Evolutionary conservation across 2,329 filamentous ascomycete genomes (phyloP).

Genomic region (Fusarium solani-melongenae): DNA sequence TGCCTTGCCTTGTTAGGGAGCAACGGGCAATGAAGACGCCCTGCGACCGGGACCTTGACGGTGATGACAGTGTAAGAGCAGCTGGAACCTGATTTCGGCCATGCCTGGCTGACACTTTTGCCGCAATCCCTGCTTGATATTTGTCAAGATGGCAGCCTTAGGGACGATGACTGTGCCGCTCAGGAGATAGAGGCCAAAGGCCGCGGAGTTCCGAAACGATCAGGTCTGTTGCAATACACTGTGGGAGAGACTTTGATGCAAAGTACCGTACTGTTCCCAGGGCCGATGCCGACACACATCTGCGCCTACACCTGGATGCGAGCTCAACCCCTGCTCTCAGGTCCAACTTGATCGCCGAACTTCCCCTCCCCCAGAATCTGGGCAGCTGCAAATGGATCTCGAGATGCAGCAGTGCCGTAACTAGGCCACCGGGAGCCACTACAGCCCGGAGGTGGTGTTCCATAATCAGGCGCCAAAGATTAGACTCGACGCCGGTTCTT

Average conservation of each 20-base stretch:
- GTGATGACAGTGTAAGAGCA: background rate
- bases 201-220: background rate
- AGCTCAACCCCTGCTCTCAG: slow-evolving; percentile 16
- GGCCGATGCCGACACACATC: background rate
- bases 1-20: background rate
- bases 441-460: slow-evolving; percentile 31
- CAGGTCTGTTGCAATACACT: slow-evolving; percentile 19
- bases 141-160: background rate
- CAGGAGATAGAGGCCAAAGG: background rate
- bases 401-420: slow-evolving; percentile 35
- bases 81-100: slow-evolving; percentile 2
- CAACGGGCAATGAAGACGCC: background rate
- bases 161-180: background rate
- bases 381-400: slow-evolving; percentile 31
- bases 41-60: slow-evolving; percentile 11
- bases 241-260: slow-evolving; percentile 21
- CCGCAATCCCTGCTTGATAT: slow-evolving; percentile 6
- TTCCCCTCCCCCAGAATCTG: slow-evolving; percentile 25
- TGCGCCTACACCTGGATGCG: background rate
- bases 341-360: slow-evolving; percentile 14
- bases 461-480: slow-evolving; percentile 10
- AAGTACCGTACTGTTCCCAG: slow-evolving; percentile 1
- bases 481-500: slow-evolving; percentile 1
- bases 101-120: slow-evolving; percentile 24
- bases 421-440: background rate